Conservation (phyloP, 1,139 yeast species). For the Lodderomyces metapsilosis region DNA sequence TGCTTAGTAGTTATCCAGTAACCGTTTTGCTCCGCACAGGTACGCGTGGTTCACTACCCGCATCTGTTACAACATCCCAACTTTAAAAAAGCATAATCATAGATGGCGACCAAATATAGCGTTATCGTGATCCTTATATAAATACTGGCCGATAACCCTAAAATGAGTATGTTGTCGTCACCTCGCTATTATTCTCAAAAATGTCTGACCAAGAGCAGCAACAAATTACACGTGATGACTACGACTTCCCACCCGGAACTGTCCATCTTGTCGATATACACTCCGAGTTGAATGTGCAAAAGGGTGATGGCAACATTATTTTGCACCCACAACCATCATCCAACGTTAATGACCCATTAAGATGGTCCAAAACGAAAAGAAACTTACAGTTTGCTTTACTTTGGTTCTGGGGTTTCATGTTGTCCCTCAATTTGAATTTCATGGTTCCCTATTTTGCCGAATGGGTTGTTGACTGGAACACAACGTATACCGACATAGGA, state of each 20-base stretch:
- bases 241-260: constrained; percentile 59
- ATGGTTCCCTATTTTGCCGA: constrained; percentile 39
- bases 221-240: constrained; percentile 9
- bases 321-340: constrained; percentile 38
- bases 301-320: constrained; percentile 25
- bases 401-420: constrained; percentile 35
- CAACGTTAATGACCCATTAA: constrained; percentile 39
- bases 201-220: constrained; percentile 1
- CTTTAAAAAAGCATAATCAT: too few relatives aligned
- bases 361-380: constrained; percentile 36
- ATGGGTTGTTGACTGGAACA: constrained; percentile 33
- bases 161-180: too few relatives aligned
- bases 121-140: too few relatives aligned
- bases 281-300: constrained; percentile 33
- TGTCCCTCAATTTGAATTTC: constrained; percentile 43
- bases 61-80: too few relatives aligned
- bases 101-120: too few relatives aligned
- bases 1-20: too few relatives aligned
- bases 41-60: too few relatives aligned
- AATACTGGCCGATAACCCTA: too few relatives aligned
- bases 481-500: constrained; percentile 27
- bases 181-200: too few relatives aligned
- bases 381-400: constrained; percentile 30
- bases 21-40: too few relatives aligned
- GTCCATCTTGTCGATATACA: constrained; percentile 54